Conservation (phyloP, 1,139 yeast species). For the Protomyces lactucae-debilis region DNA sequence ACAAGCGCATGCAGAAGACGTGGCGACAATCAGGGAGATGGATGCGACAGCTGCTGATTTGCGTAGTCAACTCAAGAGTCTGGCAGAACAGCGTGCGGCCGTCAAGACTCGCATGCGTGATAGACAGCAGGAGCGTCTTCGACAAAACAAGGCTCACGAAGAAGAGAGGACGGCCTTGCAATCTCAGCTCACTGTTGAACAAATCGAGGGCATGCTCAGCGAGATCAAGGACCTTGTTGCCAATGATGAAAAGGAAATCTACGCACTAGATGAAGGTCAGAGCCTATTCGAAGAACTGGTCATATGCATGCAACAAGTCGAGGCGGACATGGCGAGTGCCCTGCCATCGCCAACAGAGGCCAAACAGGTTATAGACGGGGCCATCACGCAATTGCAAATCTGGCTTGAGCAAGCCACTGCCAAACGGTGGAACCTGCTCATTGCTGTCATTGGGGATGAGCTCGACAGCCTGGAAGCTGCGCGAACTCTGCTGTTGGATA, state of each 20-base stretch:
- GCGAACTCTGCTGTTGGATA: not conserved
- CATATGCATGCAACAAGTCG: not conserved
- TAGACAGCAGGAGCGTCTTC: not conserved
- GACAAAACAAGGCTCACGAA: not conserved
- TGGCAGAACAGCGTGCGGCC: not conserved
- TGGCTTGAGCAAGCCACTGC: not conserved
- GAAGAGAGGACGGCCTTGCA: not conserved
- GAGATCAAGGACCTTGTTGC: not conserved
- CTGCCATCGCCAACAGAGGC: not conserved
- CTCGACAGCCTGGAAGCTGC: not conserved
- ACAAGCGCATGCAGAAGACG: not conserved
- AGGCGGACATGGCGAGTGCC: not conserved
- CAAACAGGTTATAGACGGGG: not conserved
- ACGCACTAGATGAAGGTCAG: not conserved
- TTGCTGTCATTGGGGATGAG: not conserved
- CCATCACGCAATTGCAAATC: not conserved
- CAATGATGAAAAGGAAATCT: not conserved
- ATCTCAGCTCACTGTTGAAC: not conserved
- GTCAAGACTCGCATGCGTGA: not conserved
- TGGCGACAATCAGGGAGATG: not conserved
- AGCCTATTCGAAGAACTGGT: not conserved
- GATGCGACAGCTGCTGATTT: not conserved
- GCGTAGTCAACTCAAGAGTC: not conserved
- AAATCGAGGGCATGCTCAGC: not conserved
- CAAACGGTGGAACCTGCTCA: not conserved